These are phyloP conservation scores for Centella asiatica DNA, from an alignment of 129 eudicot species.

Conservation along the genomic window DNA sequence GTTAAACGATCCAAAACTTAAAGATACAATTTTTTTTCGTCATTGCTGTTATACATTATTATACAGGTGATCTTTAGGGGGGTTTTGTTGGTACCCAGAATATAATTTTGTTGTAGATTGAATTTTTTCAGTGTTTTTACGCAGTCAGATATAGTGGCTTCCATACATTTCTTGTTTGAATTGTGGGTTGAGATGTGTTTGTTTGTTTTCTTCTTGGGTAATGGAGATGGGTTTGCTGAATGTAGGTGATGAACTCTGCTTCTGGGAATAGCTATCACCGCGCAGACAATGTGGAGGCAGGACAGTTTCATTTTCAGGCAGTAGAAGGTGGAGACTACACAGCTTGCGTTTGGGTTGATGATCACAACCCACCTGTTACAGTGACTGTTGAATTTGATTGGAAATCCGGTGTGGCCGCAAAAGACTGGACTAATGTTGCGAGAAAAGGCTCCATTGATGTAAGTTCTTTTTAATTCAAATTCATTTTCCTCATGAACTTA, in stretches of 20 bases:
- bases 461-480: constrained; percentile 18
- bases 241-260: constrained; percentile 60
- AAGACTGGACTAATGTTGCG: constrained; percentile 73
- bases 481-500: too few relatives aligned
- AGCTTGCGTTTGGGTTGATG: constrained; percentile 74
- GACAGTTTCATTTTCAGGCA: constrained; percentile 65
- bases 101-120: too few relatives aligned
- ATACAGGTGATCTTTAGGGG: too few relatives aligned
- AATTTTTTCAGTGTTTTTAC: too few relatives aligned
- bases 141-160: neutral
- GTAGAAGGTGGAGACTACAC: constrained; percentile 78
- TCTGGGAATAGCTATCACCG: constrained; percentile 63
- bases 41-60: neutral
- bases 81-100: too few relatives aligned
- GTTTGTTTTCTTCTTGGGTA: constrained; percentile 12
- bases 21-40: neutral
- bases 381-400: constrained; percentile 72
- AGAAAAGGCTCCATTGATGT: constrained; percentile 86
- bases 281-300: constrained; percentile 62
- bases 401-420: constrained; percentile 85
- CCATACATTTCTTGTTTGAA: neutral
- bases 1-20: neutral
- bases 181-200: neutral
- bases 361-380: constrained; percentile 44
- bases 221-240: too few relatives aligned